Base-by-base conservation (phyloP, 352 stramenopile genomes). In the Phytophthora meadii region DNA sequence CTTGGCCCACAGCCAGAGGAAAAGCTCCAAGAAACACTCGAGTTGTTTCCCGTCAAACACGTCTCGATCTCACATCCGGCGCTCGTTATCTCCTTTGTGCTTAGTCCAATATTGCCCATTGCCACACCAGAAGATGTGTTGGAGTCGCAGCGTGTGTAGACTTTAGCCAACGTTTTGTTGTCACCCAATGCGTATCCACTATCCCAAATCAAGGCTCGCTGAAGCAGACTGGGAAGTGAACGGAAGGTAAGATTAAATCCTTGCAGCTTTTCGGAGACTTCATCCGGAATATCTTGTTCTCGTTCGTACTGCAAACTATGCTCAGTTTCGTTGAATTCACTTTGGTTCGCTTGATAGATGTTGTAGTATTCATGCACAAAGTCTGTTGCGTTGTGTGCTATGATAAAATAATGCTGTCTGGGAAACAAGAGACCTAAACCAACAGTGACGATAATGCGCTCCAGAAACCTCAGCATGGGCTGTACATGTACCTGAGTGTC, bases 141-240 rank as follows among this genome's bases (percentile, higher is more conserved):
- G 17, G 42, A 39, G 14, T 45, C 46, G 28, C 70, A 78, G 3
- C 58, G 54, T 24, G 65, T 75, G 61, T 71, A 72, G 27, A 75
- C 51, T 55, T 61, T 51, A 2, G 55, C 49, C 3, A 78, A 52
- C 22, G 39, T 45, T 44, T 37, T 48, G 25, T 65, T 53, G 34
- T 67, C 56, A 5, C 54, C 54, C 0, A 53, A 7, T 12, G 61
- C 53, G 60, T 79, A 82, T n/a, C 74, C 74, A 7, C 41, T 55
- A n/a, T 79, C 70, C 74, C 74, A 82, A 24, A 81, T 51, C 45
- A 81, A 42, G 9, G 73, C 73, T 44, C 64, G 73, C 45, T 75
- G 73, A 15, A 78, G 52, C 14, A 76, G 47, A 14, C 37, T 25
- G 15, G 73, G 68, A 19, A 81, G 58, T 25, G 61, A 47, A 5